phyloP scores from a whole-genome alignment of 1,284 basidiomycete genomes.

The Ustilago shanxiensis region DNA sequence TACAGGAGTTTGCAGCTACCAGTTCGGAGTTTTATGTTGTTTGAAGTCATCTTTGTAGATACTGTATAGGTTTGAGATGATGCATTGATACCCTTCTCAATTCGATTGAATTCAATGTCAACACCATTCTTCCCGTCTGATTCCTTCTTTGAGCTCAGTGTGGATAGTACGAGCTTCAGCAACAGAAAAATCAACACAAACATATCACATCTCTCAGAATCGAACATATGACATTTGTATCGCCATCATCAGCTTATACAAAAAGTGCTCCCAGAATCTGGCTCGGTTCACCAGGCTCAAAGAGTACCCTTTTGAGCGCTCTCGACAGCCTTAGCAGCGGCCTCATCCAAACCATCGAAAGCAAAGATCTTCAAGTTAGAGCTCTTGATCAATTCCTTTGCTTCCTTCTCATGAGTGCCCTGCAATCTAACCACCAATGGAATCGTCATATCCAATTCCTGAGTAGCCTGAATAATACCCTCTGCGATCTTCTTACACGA shows the following conservation, averaged over 20 bases:
- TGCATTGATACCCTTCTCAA: not conserved
- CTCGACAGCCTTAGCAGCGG: conserved; percentile 55
- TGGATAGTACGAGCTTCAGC: no score
- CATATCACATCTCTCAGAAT: not conserved
- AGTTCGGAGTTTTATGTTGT: conserved; percentile 45
- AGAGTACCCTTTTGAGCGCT: conserved; percentile 46
- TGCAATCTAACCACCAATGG: conserved; percentile 94
- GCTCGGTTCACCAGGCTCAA: not conserved
- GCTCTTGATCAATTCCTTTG: conserved; percentile 81
- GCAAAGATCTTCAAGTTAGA: conserved; percentile 81
- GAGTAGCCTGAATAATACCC: conserved; percentile 97
- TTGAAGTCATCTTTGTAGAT: not conserved
- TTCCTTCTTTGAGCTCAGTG: no score
- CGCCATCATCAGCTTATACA: no score
- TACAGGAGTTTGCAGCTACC: conserved; percentile 26
- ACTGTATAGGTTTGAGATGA: not conserved
- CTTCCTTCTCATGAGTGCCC: conserved; percentile 95
- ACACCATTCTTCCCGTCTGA: no score
- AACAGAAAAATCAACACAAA: no score
- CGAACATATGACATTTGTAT: not conserved
- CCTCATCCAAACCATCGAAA: conserved; percentile 54
- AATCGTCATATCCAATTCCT: conserved; percentile 86
- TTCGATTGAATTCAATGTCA: not conserved
- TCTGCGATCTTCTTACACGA: conserved; percentile 82
- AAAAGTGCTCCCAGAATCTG: no score